phyloP scores from a whole-genome alignment of 2,329 filamentous ascomycete genomes.

The Incumbomyces lentus region DNA sequence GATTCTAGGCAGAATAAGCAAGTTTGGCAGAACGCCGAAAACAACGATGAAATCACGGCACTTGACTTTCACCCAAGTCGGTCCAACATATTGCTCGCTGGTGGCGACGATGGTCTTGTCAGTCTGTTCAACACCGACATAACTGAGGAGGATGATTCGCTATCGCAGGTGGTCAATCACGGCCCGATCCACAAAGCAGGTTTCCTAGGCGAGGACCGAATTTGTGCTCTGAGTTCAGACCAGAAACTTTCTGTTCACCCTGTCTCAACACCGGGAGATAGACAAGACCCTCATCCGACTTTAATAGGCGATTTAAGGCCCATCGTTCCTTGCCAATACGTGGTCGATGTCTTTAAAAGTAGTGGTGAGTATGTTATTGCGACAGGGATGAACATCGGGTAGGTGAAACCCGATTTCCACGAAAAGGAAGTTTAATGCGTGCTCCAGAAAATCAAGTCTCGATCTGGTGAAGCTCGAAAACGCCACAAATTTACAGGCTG shows the following conservation, averaged over 20 bases:
- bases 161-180: constrained; percentile 54
- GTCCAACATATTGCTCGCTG: constrained; percentile 46
- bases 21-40: constrained; percentile 28
- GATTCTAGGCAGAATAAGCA: constrained; percentile 25
- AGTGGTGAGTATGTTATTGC: constrained; percentile 17
- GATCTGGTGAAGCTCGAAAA: constrained; percentile 28
- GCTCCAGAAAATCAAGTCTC: constrained; percentile 21
- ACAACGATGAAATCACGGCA: constrained; percentile 52
- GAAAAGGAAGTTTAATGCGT: not conserved
- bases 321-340: constrained; percentile 47
- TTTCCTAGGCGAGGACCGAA: constrained; percentile 42
- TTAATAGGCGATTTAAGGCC: constrained; percentile 49
- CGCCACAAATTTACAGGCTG: constrained; percentile 23
- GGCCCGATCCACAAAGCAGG: constrained; percentile 52
- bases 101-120: constrained; percentile 53
- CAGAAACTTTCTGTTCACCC: constrained; percentile 51
- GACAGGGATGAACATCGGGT: constrained; percentile 18
- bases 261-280: constrained; percentile 35
- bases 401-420: not conserved
- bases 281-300: constrained; percentile 36
- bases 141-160: constrained; percentile 50
- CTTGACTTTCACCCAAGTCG: constrained; percentile 43
- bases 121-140: constrained; percentile 51
- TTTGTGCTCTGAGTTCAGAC: constrained; percentile 53
- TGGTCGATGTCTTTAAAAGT: constrained; percentile 40